A percentile compares a stretch with the other conserved stretches of the same genome.
These are phyloP conservation scores for Nepenthes alata DNA, from an alignment of 179 eudicot species.

Conservation along the genomic window DNA sequence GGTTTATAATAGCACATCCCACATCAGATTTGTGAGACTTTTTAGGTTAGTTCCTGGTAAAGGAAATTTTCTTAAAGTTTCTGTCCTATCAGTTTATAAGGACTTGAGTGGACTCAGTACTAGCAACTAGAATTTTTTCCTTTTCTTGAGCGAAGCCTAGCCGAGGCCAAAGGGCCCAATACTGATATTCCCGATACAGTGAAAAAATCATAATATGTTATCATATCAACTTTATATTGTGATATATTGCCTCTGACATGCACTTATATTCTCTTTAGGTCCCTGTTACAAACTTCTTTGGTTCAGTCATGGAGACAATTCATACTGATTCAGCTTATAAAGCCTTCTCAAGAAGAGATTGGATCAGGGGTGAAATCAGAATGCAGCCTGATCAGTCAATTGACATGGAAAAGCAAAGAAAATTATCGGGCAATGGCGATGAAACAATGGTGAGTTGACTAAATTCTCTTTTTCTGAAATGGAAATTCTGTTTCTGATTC, in stretches of 20 bases:
- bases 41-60: no score
- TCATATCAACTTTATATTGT: no score
- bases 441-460: background rate
- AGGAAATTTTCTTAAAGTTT: no score
- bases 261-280: constrained; percentile 30
- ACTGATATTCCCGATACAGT: no score
- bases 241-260: no score
- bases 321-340: constrained; percentile 76
- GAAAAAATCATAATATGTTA: no score
- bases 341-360: constrained; percentile 42
- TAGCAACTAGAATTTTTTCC: no score
- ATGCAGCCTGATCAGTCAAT: constrained; percentile 20
- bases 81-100: no score
- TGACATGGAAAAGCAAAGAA: constrained; percentile 19
- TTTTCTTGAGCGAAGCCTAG: background rate
- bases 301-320: constrained; percentile 93
- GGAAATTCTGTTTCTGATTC: constrained; percentile 1
- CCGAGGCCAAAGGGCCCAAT: no score
- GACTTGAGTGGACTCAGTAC: no score
- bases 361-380: constrained; percentile 13
- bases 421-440: constrained; percentile 8
- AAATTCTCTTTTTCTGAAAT: background rate
- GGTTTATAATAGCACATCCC: no score
- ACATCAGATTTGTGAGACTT: no score
- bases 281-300: constrained; percentile 92